Base-by-base conservation (phyloP, 495 filamentous ascomycete genomes). In the Aspergillus sclerotioniger region DNA sequence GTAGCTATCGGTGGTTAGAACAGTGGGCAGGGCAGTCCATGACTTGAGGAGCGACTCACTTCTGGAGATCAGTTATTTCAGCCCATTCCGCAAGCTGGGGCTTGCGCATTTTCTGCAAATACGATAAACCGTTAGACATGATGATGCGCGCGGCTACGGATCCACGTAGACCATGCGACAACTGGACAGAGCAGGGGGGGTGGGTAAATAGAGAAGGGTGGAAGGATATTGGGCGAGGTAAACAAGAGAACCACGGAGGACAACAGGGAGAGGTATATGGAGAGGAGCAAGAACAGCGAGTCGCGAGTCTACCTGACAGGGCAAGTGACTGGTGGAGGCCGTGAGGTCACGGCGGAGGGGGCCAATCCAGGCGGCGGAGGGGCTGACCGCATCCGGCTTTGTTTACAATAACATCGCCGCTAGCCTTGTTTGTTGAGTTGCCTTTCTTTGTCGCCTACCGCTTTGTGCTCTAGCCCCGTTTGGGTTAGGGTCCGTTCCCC, bases 91-190 rank as follows among this genome's bases (percentile, higher is more conserved):
- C 61, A 50, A 98, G 83, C 59, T 93, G 90, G 57, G 77, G 77
- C 77, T 97, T 98, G 74, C 87, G 87, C 80, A 95, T 88, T 68
- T 85, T 84, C 62, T 86, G 83, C 64, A 97, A 81, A 86, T 87
- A 98, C 62, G 86, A 84, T 47, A 80, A 74, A 59, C 65, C 76
- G 58, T 70, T 69, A 35, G 84, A 79, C 83, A 88, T 87, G 54
- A 67, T 58, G 62, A 56, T 62, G 64, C 41, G 59, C 54, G 65
- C 61, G 63, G 53, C 58, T 50, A 32, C 55, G 37, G 63, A 67
- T 73, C 80, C 74, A 76, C 76, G 67, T 54, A 56, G 58, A 56
- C 56, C 62, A 77, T 69, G 83, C 82, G 81, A 84, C 71, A 60
- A 69, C 63, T 54, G 57, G 62, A 56, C 44, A 56, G 57, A 57